Base-by-base conservation (phyloP, 192 early-diverging fungal genomes). In the Coemansia sp. region DNA sequence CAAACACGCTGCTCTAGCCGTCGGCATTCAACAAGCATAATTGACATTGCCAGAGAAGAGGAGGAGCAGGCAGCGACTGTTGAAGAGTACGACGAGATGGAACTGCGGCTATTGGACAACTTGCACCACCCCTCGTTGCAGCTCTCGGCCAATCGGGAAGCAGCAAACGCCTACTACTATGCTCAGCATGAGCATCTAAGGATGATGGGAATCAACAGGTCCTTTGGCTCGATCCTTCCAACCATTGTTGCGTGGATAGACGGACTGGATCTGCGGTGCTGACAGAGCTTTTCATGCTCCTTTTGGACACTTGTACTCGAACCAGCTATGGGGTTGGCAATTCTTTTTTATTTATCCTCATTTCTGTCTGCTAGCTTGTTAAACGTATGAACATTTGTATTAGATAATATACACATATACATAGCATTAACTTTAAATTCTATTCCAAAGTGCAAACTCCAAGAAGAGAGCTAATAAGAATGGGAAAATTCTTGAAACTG, bases 231-330 rank as follows among this genome's bases (percentile, higher is more conserved):
- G 14, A 38, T 45, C 6, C 70, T 81, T 1, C 56, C 73, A 4
- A 13, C 45, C 0, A 60, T 69, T 16, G 79, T 81, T 19, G 79
- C 73, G 5, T 75, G 73, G 79, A 69, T 81, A 67, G 79, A 81
- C 67, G 79, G 79, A 14, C 61, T 81, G 55, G 66, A 72, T 19
- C n/a, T 81, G 57, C 73, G 79, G 22, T 72, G 48, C 57, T 13
- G 17, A n/a, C 48, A n/a, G 12, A 49, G n/a, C 5, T 6, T 49
- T 49, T 5, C 16, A 49, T n/a, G 14, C 5, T 49, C 5, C 48
- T 49, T 2, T 4, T 17, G 7, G 48, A n/a, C 16, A 50, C 16
- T 20, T 17, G 7, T 50, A 4, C 44, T 12, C 1, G 44, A 45
- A 9, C 1, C 1, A 45, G 44, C 1, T 12, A 7, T 45, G 7